Evolutionary conservation across 2,329 filamentous ascomycete genomes (phyloP).

Genomic region (Alternaria novae-zelandiae): DNA sequence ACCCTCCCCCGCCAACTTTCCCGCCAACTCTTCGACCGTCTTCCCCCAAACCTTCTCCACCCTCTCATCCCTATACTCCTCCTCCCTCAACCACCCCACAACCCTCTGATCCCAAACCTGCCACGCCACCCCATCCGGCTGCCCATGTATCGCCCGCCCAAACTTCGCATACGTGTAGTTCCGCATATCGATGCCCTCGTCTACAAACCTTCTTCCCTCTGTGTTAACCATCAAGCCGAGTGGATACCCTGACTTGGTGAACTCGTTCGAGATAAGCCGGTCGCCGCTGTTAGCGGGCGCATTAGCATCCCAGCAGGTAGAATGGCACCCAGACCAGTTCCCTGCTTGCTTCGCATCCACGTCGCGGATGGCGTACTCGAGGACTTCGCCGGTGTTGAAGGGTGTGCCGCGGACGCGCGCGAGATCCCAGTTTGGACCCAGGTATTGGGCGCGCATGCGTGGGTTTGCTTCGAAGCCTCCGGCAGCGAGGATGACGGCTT

Average conservation of each 20-base stretch:
- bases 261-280: slow-evolving; percentile 67
- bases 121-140: slow-evolving; percentile 65
- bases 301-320: slow-evolving; percentile 70
- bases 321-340: slow-evolving; percentile 70
- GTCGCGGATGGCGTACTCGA: slow-evolving; percentile 61
- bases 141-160: slow-evolving; percentile 65
- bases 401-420: slow-evolving; percentile 68
- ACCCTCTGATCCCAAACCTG: slow-evolving; percentile 68
- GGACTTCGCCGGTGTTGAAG: slow-evolving; percentile 67
- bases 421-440: slow-evolving; percentile 68
- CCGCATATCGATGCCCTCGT: slow-evolving; percentile 69
- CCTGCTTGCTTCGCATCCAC: slow-evolving; percentile 61
- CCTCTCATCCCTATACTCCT: slow-evolving; percentile 68
- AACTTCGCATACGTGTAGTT: slow-evolving; percentile 74
- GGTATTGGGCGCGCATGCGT: slow-evolving; percentile 60
- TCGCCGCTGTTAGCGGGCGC: slow-evolving; percentile 63
- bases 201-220: slow-evolving; percentile 66
- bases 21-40: slow-evolving; percentile 63
- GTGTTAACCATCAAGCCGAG: slow-evolving; percentile 69
- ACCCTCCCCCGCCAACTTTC: slow-evolving; percentile 50
- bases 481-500: slow-evolving; percentile 61
- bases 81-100: slow-evolving; percentile 61
- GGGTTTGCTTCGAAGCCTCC: slow-evolving; percentile 71
- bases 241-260: slow-evolving; percentile 73
- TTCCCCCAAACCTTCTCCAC: slow-evolving; percentile 60